Evolutionary conservation across 2,329 filamentous ascomycete genomes (phyloP).

Genomic region (Monosporascus sp.): DNA sequence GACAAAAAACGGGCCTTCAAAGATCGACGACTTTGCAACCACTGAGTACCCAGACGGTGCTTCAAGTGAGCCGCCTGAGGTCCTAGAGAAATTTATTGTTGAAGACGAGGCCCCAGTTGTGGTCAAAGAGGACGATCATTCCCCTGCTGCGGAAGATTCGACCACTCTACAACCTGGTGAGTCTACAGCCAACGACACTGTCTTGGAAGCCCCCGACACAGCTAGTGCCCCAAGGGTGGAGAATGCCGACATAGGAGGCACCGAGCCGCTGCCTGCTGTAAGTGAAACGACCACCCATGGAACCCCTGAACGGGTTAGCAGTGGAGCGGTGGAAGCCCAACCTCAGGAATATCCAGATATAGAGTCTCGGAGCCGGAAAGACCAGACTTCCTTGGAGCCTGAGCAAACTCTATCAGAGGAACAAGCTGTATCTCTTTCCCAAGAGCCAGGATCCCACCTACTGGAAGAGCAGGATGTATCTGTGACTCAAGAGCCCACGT

Average conservation of each 20-base stretch:
- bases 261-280: not conserved
- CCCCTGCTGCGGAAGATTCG: slow-evolving; percentile 3
- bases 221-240: slow-evolving; percentile 1
- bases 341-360: not conserved
- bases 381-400: not conserved
- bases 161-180: slow-evolving; percentile 1
- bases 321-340: slow-evolving; percentile 3
- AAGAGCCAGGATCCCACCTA: slow-evolving; percentile 6
- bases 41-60: not conserved
- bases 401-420: slow-evolving; percentile 1
- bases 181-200: slow-evolving; percentile 3
- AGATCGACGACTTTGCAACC: slow-evolving; percentile 1
- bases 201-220: not conserved
- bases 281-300: slow-evolving; percentile 1
- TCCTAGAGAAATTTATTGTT: not conserved
- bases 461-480: not conserved
- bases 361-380: not conserved
- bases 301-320: not conserved
- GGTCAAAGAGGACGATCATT: not conserved
- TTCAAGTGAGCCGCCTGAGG: not conserved
- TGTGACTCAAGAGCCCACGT: slow-evolving; percentile 1
- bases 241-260: slow-evolving; percentile 1
- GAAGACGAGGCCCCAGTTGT: slow-evolving; percentile 2
- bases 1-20: slow-evolving; percentile 9
- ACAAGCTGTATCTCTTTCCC: slow-evolving; percentile 8